Evolutionary conservation across 208 protist genomes (phyloP), one percentile per base, ranked within the genome.

Genomic region (Sergeia podlipaevii): DNA sequence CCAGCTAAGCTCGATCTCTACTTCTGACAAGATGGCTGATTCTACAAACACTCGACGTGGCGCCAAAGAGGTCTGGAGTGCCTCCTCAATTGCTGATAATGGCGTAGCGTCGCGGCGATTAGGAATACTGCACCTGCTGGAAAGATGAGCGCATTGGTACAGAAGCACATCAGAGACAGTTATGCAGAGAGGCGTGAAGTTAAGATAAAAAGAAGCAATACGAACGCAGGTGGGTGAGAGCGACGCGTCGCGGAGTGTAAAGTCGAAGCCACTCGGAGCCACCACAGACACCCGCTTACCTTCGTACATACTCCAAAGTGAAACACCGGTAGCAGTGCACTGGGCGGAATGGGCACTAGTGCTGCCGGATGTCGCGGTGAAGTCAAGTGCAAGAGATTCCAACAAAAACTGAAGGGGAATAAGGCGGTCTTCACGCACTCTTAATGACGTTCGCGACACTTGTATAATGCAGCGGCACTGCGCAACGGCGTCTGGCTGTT

Each of bases 101-200:
- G 30, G 58, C 58, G 21, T 50, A 43, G 1, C 33, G n/a, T 32
- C 59, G 71, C 5, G 58, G 60, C 8, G 49, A 38, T 4, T 21
- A 15, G 38, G 74, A 43, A 23, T 70, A 30, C 58, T 77, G 74
- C 29, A 87, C 33, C 34, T 82, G 64, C n/a, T n/a, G n/a, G n/a
- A n/a, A n/a, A n/a, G n/a, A n/a, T n/a, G n/a, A n/a, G n/a, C n/a
- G n/a, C n/a, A n/a, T n/a, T n/a, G n/a, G 60, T 74, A 83, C 17
- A 82, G n/a, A 60, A 87, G 56, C 17, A 74, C 46, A 57, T 87
- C 79, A 5, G 74, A 78, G 30, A 87, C 23, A 17, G 68, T 72
- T 27, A 87, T 55, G 18, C 60, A 60, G 34, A 87, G 32, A 3
- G 53, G 71, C n/a, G 66, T 67, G 8, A 82, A 17, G 29, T 72